Evolutionary conservation across 805 yeast genomes (phyloP).

Genomic region (Myxozyma monticola): DNA sequence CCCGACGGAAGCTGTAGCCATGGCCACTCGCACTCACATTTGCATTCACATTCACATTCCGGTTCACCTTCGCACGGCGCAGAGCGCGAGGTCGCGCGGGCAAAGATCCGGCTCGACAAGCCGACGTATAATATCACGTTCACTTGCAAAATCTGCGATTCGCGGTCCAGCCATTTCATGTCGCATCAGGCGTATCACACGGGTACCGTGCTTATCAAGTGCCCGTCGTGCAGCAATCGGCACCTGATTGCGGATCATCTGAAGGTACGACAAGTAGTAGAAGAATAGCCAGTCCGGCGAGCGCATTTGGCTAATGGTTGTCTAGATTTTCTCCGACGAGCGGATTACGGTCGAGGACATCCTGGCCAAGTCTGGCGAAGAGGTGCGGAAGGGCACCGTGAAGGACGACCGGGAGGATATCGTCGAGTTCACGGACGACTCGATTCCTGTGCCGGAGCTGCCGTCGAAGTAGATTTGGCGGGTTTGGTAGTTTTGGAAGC

Average conservation of each 20-base stretch:
- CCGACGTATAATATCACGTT: constrained; percentile 86
- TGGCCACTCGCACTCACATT: constrained; percentile 6
- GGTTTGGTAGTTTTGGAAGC: too few relatives aligned
- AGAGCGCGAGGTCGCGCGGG: constrained; percentile 9
- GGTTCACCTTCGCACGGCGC: constrained; percentile 10
- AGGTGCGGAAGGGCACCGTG: constrained; percentile 9
- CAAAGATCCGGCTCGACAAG: constrained; percentile 50
- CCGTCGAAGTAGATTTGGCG: neutral
- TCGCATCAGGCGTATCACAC: constrained; percentile 86
- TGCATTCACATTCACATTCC: constrained; percentile 12
- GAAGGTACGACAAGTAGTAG: too few relatives aligned
- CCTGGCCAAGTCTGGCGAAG: constrained; percentile 13
- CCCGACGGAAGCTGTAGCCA: constrained; percentile 1
- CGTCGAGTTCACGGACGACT: constrained; percentile 14
- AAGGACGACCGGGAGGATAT: constrained; percentile 19
- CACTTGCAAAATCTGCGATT: constrained; percentile 84
- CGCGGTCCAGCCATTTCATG: constrained; percentile 83
- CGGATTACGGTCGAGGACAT: constrained; percentile 23
- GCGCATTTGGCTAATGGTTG: neutral
- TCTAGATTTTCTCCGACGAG: constrained; percentile 21
- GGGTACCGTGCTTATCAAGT: constrained; percentile 85
- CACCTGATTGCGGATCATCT: constrained; percentile 90
- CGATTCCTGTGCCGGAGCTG: neutral
- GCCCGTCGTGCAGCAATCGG: constrained; percentile 86
- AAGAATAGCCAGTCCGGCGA: too few relatives aligned